Evolutionary conservation across 768 basidiomycete genomes (phyloP), one percentile per base, ranked within the genome.

Genomic region (Phanerochaete carnosa): DNA sequence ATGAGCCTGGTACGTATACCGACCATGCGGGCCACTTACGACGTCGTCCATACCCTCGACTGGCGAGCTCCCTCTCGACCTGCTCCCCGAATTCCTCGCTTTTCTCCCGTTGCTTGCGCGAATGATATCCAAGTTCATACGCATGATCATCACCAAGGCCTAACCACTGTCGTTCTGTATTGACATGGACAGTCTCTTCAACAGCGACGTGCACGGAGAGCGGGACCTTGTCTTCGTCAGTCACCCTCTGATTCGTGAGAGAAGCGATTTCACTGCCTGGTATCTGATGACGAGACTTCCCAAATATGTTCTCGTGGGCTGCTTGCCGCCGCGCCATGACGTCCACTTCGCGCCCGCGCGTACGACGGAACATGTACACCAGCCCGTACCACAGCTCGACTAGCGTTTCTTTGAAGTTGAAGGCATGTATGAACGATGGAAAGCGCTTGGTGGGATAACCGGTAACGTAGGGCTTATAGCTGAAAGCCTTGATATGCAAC

Each of bases 401-500:
- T 47, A 83, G 80, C 0, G 88, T 87, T 68, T 92, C 90, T 12
- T 84, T 78, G 67, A 87, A 87, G 69, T 89, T 84, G 70, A 92
- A 76, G 6, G 83, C 87, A 67, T 90, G 84, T 0, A 76, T 74
- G 22, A 90, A 77, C 3, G 89, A 81, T 22, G 77, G 79, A 66
- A 82, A 72, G 28, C 83, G 82, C n/a, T 83, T 75, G 6, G 86
- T 89, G 25, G 72, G 73, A 35, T 69, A 61, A 0, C 72, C 58
- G 28, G 73, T 71, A 1, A 52, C 58, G 70, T 91, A 91, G 1
- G 82, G 80, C 64, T 80, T 82, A 72, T 90, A 91, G 15, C 83
- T 80, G 73, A 90, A 93, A 4, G 89, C 88, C 49, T 78, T 77
- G 70, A 93, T 76, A 71, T 93, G 90, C 5, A 91, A 69, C 55